These are phyloP conservation scores for Boletales sp. DNA, from an alignment of 768 basidiomycete genomes.

Conservation along the genomic window DNA sequence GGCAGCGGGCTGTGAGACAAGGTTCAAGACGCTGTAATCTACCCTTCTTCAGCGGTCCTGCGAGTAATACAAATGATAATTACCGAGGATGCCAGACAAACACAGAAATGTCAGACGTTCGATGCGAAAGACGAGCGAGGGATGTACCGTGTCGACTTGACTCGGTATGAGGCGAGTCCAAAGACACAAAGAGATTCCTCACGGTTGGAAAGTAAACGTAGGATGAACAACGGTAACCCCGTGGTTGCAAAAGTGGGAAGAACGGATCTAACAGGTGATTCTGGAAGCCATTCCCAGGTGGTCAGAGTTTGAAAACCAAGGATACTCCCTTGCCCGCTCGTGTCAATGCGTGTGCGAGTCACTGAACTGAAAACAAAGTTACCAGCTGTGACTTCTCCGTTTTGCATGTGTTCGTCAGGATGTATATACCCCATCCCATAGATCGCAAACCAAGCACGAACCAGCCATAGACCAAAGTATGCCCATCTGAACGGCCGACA, in stretches of 20 bases:
- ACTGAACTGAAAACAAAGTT: conserved; percentile 3
- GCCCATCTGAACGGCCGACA: conserved; percentile 12
- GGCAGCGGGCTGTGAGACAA: conserved; percentile 17
- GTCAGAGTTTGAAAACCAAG: conserved; percentile 25
- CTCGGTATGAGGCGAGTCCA: conserved; percentile 3
- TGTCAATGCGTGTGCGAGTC: conserved; percentile 4
- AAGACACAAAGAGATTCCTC: conserved; percentile 7
- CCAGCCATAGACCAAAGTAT: conserved; percentile 25
- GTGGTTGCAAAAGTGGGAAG: conserved; percentile 32
- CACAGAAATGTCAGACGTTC: conserved; percentile 31
- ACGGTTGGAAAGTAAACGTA: conserved; percentile 20
- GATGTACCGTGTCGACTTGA: conserved; percentile 12
- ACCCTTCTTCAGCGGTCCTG: conserved; percentile 2
- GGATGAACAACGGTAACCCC: conserved; percentile 27
- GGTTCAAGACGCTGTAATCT: conserved; percentile 24
- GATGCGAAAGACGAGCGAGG: conserved; percentile 23
- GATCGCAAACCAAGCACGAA: conserved; percentile 30
- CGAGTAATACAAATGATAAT: background rate
- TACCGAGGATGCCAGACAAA: conserved; percentile 34
- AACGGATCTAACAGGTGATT: conserved; percentile 35
- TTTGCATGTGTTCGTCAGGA: conserved; percentile 42
- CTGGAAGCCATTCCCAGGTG: conserved; percentile 38
- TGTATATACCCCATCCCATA: conserved; percentile 37
- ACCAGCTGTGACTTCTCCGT: conserved; percentile 38
- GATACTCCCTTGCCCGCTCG: conserved; percentile 21